Base-by-base conservation (phyloP, 2,329 filamentous ascomycete species). In the Chalara sp. region DNA sequence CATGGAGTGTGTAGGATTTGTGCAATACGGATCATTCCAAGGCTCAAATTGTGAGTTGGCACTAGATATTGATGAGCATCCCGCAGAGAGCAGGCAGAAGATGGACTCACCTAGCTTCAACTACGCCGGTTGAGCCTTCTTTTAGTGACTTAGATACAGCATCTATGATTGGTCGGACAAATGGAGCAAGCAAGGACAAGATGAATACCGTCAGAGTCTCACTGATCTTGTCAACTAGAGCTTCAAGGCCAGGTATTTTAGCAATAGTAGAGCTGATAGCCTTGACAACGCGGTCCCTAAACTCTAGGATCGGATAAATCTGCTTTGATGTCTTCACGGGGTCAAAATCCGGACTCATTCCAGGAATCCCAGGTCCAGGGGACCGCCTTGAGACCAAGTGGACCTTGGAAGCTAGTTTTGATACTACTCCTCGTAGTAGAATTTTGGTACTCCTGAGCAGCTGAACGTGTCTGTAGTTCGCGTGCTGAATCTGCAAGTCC, bases 271-370 rank as follows among this genome's bases (percentile, higher is more conserved):
- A 79, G 63, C 84, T 89, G 67, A 97, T 89, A 8, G 84, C 80
- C 59, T 89, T 89, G 47, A 96, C 91, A 49, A 99, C 90, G 63
- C 86, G 93, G 73, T 99, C 93, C 53, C 92, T 81, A 75, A 97
- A 99, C 53, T 88, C 80, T 0, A 99, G 78, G 53, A 99, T 96
- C 1, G 93, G 93, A 63, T 97, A 97, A 58, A 99, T 96, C 70
- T 95, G 83, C 39, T 78, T 74, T 11, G 86, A 79, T 0, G 84
- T 86, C 67, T 89, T 84, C 59, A 87, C 79, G 0, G 87, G 85
- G 62, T 96, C 91, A 53, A 95, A 88, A 63, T 78, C 75, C 11
- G 81, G 75, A 61, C 81, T 86, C 76, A 91, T 88, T 5, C 87
- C 89, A 21, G 86, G 86, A 7, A 90, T 80, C 21, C 21, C 21